These are phyloP conservation scores for Aphanomyces astaci DNA, from an alignment of 352 stramenopile species.

Conservation along the genomic window DNA sequence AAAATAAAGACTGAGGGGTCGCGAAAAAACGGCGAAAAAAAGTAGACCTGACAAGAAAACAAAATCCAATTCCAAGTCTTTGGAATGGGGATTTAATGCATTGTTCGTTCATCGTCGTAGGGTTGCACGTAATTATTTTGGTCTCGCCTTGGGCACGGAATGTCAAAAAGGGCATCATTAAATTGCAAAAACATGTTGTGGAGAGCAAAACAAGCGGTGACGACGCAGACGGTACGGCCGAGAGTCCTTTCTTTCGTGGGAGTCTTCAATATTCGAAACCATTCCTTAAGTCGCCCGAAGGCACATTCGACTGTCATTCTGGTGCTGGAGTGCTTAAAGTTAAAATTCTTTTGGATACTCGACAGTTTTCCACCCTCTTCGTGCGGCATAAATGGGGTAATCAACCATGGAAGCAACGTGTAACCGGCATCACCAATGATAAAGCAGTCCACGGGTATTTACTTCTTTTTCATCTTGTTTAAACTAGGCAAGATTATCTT, in stretches of 20 bases:
- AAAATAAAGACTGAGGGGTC: no score
- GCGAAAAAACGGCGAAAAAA: no score
- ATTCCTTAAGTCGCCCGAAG: conserved; percentile 1
- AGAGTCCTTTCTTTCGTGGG: conserved; percentile 1
- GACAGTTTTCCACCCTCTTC: background rate
- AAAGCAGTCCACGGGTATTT: background rate
- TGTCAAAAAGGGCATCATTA: background rate
- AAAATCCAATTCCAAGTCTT: no score
- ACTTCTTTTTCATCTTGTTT: no score
- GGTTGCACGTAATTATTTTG: conserved; percentile 2
- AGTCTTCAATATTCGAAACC: conserved; percentile 12
- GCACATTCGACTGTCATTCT: conserved; percentile 7
- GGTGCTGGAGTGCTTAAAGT: background rate
- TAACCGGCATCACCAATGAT: background rate
- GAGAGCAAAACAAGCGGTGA: background rate
- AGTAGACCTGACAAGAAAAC: no score
- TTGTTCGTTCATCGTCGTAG: background rate
- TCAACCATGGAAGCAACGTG: background rate
- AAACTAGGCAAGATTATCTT: no score
- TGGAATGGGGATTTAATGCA: background rate
- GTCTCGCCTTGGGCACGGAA: background rate
- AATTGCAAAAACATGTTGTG: background rate
- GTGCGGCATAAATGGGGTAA: background rate
- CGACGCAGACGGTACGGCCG: background rate
- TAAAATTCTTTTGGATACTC: background rate